These are phyloP conservation scores for Nicotiana tabacum DNA, from an alignment of 257 asterid species.

Conservation along the genomic window DNA sequence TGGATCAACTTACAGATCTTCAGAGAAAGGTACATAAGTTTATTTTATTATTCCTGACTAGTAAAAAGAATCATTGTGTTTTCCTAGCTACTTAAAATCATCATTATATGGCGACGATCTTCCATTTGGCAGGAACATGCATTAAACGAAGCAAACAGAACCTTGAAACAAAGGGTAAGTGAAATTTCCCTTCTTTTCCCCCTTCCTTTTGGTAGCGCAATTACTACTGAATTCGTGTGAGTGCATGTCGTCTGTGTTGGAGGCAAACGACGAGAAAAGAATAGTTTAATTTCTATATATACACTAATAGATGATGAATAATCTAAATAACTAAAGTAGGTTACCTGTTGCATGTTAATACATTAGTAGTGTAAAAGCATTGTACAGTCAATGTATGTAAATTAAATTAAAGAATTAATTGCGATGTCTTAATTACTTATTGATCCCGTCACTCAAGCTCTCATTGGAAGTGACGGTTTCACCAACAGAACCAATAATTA, in stretches of 20 bases:
- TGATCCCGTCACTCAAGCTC: background rate
- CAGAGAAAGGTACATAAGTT: conserved; percentile 59
- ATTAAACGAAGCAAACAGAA: conserved; percentile 84
- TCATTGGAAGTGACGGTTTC: background rate
- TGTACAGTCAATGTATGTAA: no score
- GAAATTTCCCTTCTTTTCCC: background rate
- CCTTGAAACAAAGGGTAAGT: conserved; percentile 82
- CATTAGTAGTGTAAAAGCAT: no score
- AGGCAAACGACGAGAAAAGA: background rate
- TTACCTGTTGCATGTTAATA: no score
- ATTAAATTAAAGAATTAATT: no score
- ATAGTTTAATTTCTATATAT: no score
- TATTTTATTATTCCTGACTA: background rate
- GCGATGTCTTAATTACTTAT: background rate
- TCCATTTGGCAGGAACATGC: conserved; percentile 67
- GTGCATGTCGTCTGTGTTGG: background rate
- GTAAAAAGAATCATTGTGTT: background rate
- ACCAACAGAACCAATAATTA: background rate
- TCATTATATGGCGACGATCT: background rate
- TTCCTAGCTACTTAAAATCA: background rate
- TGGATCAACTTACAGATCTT: conserved; percentile 90
- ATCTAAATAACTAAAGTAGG: no score
- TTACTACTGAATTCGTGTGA: background rate
- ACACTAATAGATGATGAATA: no score
- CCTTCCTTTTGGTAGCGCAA: background rate